Conservation (phyloP, 1,284 basidiomycete species). For the Gomphus sp. region DNA sequence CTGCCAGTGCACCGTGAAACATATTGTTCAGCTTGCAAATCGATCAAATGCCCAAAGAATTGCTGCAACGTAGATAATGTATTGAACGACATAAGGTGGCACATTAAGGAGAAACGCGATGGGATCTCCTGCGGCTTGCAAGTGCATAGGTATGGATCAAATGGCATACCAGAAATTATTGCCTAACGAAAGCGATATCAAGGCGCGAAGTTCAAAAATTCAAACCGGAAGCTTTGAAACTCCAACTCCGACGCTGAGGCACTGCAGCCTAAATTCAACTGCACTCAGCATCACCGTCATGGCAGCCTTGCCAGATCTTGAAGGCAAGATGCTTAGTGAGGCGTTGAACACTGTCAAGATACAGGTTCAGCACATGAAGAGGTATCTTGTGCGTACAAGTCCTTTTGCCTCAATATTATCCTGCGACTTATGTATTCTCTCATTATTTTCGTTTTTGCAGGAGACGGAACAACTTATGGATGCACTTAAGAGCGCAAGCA, state of each 20-base stretch:
- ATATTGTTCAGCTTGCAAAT: too few species aligned
- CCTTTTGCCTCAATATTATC: background rate
- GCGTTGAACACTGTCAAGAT: constrained; percentile 83
- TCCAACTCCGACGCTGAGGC: background rate
- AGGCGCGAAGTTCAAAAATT: too few species aligned
- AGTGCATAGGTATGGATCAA: background rate
- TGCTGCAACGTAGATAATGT: too few species aligned
- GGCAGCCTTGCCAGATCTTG: constrained; percentile 38
- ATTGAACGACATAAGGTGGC: too few species aligned
- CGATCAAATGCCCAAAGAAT: too few species aligned
- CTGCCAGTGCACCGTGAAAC: too few species aligned
- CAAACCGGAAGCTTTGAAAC: background rate
- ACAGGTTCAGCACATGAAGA: constrained; percentile 89
- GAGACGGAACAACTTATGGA: constrained; percentile 95
- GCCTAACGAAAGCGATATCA: background rate
- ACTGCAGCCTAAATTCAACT: background rate
- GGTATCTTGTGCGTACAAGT: constrained; percentile 63
- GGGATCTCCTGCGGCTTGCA: background rate
- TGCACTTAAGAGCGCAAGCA: constrained; percentile 87
- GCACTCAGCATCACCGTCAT: constrained; percentile 5
- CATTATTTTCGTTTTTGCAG: constrained; percentile 28
- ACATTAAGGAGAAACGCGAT: too few species aligned
- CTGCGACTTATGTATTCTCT: background rate
- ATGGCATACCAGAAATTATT: background rate
- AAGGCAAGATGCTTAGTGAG: constrained; percentile 76